Base-by-base conservation (phyloP, 306 rosid genomes). In the Sophora flavescens region DNA sequence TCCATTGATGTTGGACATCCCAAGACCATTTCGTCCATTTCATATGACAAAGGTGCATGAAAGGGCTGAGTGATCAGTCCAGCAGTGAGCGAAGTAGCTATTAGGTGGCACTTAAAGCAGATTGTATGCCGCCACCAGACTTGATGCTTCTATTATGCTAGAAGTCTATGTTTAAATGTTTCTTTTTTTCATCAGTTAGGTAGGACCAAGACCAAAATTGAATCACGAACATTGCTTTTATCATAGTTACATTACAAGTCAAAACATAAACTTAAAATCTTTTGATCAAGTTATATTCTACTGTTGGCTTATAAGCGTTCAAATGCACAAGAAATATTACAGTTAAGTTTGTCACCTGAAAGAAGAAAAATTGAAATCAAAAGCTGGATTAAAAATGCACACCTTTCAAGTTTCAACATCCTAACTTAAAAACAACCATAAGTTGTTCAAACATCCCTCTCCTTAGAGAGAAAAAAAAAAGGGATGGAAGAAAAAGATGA, bases 11-110 rank as follows among this genome's bases (percentile, higher is more conserved):
- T 71, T 64, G 81, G 78, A 71, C 69, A 75, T 54, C 88, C 84
- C 8, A 85, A 85, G 53, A 83, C 3, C 32, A 30, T 30, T 30
- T 30, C 2, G 22, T 22, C 88, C 48, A 68, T 35, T 72, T 90
- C 89, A 52, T 83, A 90, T 1, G 88, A 89, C 84, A 84, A 51
- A 32, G 92, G 91, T 26, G 83, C 76, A 68, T 87, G 91, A 77
- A 89, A 89, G 58, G 89, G 56, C 67, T 68, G 84, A 70, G 80
- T 85, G 84, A 2, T 73, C 65, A 80, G 64, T 83, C 86, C 86
- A 39, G 85, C 88, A 63, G 82, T 50, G 30, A 78, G 74, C 45
- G 70, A 75, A 44, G 84, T 75, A 53, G 83, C 38, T 53, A 70
- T 11, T 70, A 50, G 16, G 14, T 50, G 18, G 54, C 54, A 50